phyloP scores from a whole-genome alignment of 495 filamentous ascomycete species.

The Parachaetomium inaequale region DNA sequence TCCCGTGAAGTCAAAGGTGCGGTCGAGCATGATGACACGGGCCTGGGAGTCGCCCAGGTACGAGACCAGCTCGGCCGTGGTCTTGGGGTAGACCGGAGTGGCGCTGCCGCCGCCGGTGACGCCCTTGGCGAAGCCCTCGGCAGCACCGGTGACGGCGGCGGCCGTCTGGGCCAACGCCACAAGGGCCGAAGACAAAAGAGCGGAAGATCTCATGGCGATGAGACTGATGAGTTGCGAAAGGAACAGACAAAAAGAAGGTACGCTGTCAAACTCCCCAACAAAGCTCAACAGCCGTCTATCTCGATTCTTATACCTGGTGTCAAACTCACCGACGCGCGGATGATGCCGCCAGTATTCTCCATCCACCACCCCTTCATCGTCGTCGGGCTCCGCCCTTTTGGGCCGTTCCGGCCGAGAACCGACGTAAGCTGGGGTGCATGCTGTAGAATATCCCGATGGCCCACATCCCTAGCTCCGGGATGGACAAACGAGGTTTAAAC shows the following conservation, averaged over 20 bases:
- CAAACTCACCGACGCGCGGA: background rate
- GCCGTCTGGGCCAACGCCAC: slow-evolving; percentile 2
- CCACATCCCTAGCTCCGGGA: background rate
- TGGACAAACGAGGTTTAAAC: background rate
- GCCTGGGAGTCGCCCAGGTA: slow-evolving; percentile 9
- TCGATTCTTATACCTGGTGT: background rate
- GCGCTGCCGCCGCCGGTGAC: slow-evolving; percentile 7
- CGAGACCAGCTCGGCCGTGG: slow-evolving; percentile 2
- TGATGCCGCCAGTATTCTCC: background rate
- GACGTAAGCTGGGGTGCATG: background rate
- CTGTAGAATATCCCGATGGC: background rate
- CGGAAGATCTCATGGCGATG: background rate
- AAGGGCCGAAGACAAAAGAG: slow-evolving; percentile 1
- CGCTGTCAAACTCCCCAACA: background rate
- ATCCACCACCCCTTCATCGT: background rate
- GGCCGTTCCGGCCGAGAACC: background rate
- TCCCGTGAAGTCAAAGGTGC: slow-evolving; percentile 11
- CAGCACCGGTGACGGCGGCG: slow-evolving; percentile 6
- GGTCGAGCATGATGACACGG: slow-evolving; percentile 13
- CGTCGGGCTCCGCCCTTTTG: background rate
- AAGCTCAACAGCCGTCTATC: background rate
- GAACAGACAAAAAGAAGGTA: background rate
- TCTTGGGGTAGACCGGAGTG: slow-evolving; percentile 2
- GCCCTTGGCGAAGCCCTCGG: slow-evolving; percentile 8
- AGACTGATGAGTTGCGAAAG: background rate